Conservation (phyloP, 768 basidiomycete species). For the Cubamyces lactineus region DNA sequence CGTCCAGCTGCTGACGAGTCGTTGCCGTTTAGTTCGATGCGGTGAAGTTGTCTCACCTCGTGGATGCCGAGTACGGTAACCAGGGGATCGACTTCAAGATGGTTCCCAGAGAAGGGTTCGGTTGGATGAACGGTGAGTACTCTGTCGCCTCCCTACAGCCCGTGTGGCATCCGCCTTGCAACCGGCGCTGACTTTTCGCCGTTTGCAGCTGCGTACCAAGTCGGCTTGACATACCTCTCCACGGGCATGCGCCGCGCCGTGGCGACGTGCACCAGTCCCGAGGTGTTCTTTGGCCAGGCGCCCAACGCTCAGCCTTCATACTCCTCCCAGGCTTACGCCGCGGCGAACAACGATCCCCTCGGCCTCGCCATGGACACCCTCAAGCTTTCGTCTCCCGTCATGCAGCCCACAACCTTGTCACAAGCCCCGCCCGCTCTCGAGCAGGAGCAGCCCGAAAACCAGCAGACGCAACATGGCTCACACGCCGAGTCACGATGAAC, state of each 20-base stretch:
- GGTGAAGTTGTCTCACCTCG: conserved; percentile 91
- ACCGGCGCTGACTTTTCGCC: background rate
- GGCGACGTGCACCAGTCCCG: conserved; percentile 91
- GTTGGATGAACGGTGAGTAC: conserved; percentile 91
- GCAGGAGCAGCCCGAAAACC: background rate
- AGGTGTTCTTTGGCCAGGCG: conserved; percentile 73
- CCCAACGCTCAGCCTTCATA: conserved; percentile 41
- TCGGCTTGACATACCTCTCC: conserved; percentile 93
- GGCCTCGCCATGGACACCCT: conserved; percentile 44
- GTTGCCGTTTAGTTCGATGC: conserved; percentile 76
- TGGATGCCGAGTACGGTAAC: conserved; percentile 97
- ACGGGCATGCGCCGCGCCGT: conserved; percentile 95
- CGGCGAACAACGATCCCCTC: conserved; percentile 39
- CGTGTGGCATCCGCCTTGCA: background rate
- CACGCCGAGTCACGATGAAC: conserved; percentile 1
- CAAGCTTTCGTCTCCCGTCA: conserved; percentile 27
- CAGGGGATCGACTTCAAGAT: conserved; percentile 98
- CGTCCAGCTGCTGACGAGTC: background rate
- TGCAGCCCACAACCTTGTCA: conserved; percentile 17
- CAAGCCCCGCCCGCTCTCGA: conserved; percentile 1
- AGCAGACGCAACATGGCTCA: background rate
- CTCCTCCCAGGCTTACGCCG: conserved; percentile 36
- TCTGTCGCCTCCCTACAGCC: background rate
- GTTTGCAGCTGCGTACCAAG: conserved; percentile 85
- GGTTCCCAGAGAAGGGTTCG: conserved; percentile 96